Evolutionary conservation across 169 alveolate genomes (phyloP).

Genomic region (Cryptosporidium andersoni): DNA sequence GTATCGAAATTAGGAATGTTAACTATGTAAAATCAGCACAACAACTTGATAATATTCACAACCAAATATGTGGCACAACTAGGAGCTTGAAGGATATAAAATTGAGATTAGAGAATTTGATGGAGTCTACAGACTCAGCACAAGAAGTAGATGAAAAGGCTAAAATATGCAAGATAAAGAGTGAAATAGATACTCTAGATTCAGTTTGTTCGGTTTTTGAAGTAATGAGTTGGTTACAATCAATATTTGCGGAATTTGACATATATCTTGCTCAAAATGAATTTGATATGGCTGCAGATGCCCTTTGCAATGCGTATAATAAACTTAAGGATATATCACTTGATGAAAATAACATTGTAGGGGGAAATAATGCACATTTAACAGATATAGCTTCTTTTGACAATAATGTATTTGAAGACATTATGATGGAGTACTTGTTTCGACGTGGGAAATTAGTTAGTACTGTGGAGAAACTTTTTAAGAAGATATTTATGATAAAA

Average conservation of each 20-base stretch:
- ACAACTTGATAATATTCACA: constrained; percentile 39
- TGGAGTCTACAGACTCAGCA: constrained; percentile 19
- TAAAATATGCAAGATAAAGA: background rate
- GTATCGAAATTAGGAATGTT: constrained; percentile 41
- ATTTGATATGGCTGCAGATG: constrained; percentile 64
- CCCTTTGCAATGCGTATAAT: constrained; percentile 39
- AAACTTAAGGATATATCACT: constrained; percentile 5
- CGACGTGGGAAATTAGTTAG: constrained; percentile 54
- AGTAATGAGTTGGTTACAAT: constrained; percentile 32
- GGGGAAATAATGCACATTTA: background rate
- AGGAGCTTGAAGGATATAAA: constrained; percentile 9
- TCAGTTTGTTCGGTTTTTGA: constrained; percentile 32
- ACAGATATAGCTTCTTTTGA: constrained; percentile 4
- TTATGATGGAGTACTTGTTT: constrained; percentile 37
- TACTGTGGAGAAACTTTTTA: constrained; percentile 40
- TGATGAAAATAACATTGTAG: background rate
- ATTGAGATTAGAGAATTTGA: constrained; percentile 8
- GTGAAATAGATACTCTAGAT: constrained; percentile 4
- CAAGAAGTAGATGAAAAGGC: constrained; percentile 30
- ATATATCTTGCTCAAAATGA: constrained; percentile 52
- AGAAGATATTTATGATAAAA: constrained; percentile 20
- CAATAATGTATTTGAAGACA: constrained; percentile 41
- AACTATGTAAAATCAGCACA: constrained; percentile 35
- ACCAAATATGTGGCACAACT: constrained; percentile 8
- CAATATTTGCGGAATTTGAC: constrained; percentile 65